Evolutionary conservation across 805 yeast genomes (phyloP), one percentile per base, ranked within the genome.

Genomic region (Phaffomyces opuntiae): DNA sequence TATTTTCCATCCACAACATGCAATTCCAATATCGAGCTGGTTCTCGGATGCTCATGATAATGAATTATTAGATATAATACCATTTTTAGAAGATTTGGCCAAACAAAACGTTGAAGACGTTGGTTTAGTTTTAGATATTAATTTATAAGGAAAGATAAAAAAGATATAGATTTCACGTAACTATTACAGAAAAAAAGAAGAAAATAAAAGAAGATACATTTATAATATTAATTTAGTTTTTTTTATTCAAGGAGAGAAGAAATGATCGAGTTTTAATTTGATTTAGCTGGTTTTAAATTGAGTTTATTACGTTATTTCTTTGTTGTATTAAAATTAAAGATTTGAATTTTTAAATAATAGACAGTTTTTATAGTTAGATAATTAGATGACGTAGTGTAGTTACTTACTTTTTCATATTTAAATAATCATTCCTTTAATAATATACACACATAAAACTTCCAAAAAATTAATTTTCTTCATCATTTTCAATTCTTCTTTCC

Each of bases 21-120:
- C 98, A 9, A 84, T 93, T 27, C 99, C 99, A 24, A 87, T 93
- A 27, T 87, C 96, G 53, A 83, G 93, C 63, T 93, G 99, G 99
- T 93, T 93, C 72, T 87, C 96, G 54, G 99, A 93, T 67, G 81
- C 93, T 27, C 99, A 93, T 64, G 99, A 93, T 65, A 90, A 90
- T 63, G 99, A 93, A 72, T 73, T 93, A 57, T 66, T 87, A 50
- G 99, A 93, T 66, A 78, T 93, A 65, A 69, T 93, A 45, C 99
- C 98, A 13, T 80, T 93, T 49, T 72, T 93, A 54, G 87, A 88
- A 63, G 98, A 93, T 62, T 68, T 93, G 46, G 78, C 96, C 7
- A 68, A 74, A 52, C 62, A 72, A 11, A 73, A 73, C 39, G 96
- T 93, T 45, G 83, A 81, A 52, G 96, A 93, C 65, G 95, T 93